Conservation (phyloP, 192 early-diverging fungal genomes). For the Umbelopsis isabellina region DNA sequence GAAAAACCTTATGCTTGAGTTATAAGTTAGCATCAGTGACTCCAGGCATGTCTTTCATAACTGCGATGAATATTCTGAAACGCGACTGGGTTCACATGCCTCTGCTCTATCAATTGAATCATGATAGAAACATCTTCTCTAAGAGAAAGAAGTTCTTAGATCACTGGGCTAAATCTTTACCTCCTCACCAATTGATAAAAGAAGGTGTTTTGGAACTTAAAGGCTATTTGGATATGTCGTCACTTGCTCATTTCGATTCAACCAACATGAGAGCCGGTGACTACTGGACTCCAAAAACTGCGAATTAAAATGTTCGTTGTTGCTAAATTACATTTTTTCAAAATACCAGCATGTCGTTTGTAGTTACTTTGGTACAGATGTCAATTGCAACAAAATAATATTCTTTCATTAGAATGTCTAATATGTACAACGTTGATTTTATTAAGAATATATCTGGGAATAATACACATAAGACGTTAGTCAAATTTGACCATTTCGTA, state of each 20-base stretch:
- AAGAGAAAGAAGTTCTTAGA: neutral
- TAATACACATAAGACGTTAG: no score
- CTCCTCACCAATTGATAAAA: slow-evolving; percentile 2
- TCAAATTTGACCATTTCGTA: no score
- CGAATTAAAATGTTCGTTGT: neutral
- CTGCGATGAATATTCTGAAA: neutral
- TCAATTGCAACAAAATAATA: no score
- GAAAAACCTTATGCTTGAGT: slow-evolving; percentile 19
- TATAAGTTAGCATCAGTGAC: neutral
- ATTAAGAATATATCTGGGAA: no score
- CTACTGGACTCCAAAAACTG: neutral
- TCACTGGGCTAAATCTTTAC: slow-evolving; percentile 9
- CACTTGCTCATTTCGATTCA: neutral
- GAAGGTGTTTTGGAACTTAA: neutral
- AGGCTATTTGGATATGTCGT: neutral
- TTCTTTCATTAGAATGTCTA: no score
- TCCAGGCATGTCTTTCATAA: neutral
- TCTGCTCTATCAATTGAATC: neutral
- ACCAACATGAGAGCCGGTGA: neutral
- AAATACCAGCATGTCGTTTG: no score
- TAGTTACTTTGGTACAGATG: no score
- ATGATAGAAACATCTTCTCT: neutral
- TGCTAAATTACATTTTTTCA: neutral
- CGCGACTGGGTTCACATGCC: neutral
- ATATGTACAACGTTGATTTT: no score